phyloP scores from a whole-genome alignment of 1,284 basidiomycete genomes.

The Stygiomarasmius scandens region DNA sequence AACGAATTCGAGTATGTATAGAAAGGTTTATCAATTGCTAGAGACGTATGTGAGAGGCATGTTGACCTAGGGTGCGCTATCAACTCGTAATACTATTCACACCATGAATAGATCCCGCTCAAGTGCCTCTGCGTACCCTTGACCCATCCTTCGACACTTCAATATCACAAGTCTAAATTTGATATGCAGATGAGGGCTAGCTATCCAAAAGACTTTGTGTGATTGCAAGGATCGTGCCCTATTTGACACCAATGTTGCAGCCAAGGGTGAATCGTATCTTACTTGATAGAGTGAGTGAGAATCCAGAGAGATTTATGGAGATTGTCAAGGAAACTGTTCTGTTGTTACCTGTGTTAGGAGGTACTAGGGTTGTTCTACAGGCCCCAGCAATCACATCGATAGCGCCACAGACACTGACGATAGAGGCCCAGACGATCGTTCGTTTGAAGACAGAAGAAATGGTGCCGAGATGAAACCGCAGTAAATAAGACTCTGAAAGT shows the following conservation, averaged over 20 bases:
- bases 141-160: constrained; percentile 16
- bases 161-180: constrained; percentile 9
- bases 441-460: no score
- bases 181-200: neutral
- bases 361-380: no score
- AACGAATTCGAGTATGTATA: constrained; percentile 22
- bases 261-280: neutral
- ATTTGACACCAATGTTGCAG: neutral
- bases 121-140: constrained; percentile 26
- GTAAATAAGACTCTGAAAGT: no score
- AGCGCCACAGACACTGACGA: no score
- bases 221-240: neutral
- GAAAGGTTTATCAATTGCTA: constrained; percentile 23
- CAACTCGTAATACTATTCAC: neutral
- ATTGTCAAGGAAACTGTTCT: neutral
- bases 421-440: no score
- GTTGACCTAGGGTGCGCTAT: constrained; percentile 31
- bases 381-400: no score
- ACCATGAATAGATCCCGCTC: constrained; percentile 29
- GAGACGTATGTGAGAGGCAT: constrained; percentile 29
- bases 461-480: no score
- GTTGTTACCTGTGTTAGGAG: no score
- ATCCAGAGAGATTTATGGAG: neutral
- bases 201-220: constrained; percentile 8
- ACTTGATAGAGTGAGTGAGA: neutral